Base-by-base conservation (phyloP, 169 alveolate genomes). In the Plasmodium yoelii region DNA sequence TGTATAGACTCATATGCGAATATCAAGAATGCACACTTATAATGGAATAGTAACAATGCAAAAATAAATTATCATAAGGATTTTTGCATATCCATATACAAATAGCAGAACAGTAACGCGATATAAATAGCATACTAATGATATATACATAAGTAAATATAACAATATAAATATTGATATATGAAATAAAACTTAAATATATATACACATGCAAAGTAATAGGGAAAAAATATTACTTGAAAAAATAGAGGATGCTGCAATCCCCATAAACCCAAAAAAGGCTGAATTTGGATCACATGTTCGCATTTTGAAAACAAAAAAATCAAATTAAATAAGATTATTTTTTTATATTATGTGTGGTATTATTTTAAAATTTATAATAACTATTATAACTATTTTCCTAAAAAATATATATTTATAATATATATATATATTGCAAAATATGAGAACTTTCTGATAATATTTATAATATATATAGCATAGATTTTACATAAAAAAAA, bases 221-320 rank as follows among this genome's bases (percentile, higher is more conserved):
- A 13, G 28, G 9, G 34, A 73, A 55, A 46, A 55, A 39, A 61
- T 69, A 93, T 84, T 95, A 97, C 99, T 98, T 26, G 99, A 98
- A 93, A 98, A 98, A 55, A 98, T 99, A 86, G 98, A 94, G 89
- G 99, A 99, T 34, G 98, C 92, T 55, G 99, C 99, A 56, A 98
- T 97, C 65, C 99, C 99, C 98, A 98, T 98, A 91, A 97, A 98
- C 75, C 99, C 99, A 94, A 98, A 98, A 94, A 98, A 98, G 75
- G 94, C 92, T 67, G 98, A 96, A 95, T 95, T 96, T 18, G 98
- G 98, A 91, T 97, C 98, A 92, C 98, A 96, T 60, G 90, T 88
- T 75, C 88, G 88, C 88, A 75, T 75, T 75, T 75, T 75, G 74
- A 63, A 26, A 10, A 73, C 87, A 68, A 47, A 56, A 67, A 87